Evolutionary conservation across 371 early-diverging fungal genomes (phyloP).

Genomic region (Syncephalastrum contaminatum): DNA sequence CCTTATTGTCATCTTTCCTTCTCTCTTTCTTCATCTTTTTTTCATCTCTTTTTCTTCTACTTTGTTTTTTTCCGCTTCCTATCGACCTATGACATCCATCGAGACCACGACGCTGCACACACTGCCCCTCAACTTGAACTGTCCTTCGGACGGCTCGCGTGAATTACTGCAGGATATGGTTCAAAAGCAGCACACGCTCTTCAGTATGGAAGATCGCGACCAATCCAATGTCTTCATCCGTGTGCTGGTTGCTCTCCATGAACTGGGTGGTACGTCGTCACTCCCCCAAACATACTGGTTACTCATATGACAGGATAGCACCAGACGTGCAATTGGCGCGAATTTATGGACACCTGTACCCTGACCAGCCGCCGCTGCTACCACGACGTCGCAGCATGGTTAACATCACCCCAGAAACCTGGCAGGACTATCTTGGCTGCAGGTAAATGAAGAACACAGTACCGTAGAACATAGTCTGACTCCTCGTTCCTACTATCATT

Average conservation of each 20-base stretch:
- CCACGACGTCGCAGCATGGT: constrained; percentile 1
- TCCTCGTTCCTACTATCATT: constrained; percentile 2
- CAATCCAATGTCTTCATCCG: constrained; percentile 32
- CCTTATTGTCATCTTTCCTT: too few species aligned
- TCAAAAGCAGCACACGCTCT: constrained; percentile 22
- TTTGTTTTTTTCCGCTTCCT: too few species aligned
- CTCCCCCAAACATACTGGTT: not conserved
- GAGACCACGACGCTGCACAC: not conserved
- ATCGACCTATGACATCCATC: not conserved
- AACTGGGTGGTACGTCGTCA: constrained; percentile 26
- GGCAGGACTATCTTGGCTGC: constrained; percentile 33
- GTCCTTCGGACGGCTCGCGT: not conserved
- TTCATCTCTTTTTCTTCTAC: too few species aligned
- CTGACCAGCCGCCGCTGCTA: constrained; percentile 15
- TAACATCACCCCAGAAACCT: constrained; percentile 20
- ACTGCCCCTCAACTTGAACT: not conserved
- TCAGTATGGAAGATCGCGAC: constrained; percentile 38
- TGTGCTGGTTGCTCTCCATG: constrained; percentile 29
- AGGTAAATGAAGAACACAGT: constrained; percentile 19
- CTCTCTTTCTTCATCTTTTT: too few species aligned
- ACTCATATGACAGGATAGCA: constrained; percentile 2
- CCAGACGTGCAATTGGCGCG: constrained; percentile 8
- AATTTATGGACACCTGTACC: constrained; percentile 10
- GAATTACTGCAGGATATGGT: constrained; percentile 13
- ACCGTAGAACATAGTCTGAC: constrained; percentile 1